Evolutionary conservation across 179 eudicot genomes (phyloP).

Genomic region (Monotropa hypopitys): DNA sequence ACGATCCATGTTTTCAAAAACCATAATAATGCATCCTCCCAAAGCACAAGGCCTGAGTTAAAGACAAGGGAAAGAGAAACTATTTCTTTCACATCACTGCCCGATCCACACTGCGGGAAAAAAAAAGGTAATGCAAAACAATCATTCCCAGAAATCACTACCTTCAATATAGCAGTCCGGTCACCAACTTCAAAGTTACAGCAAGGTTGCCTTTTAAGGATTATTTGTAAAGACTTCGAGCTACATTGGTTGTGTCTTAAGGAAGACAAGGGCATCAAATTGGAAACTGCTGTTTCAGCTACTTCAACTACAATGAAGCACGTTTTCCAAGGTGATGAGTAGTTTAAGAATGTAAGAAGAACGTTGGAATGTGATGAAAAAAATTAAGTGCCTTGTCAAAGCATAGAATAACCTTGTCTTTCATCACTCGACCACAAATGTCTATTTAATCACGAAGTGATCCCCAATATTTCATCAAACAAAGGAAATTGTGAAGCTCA

Average conservation of each 20-base stretch:
- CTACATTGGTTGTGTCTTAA: background rate
- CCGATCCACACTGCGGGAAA: background rate
- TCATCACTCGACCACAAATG: background rate
- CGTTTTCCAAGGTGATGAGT: background rate
- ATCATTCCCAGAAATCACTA: background rate
- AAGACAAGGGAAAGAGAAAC: background rate
- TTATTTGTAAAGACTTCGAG: background rate
- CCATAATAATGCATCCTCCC: background rate
- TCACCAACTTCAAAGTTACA: background rate
- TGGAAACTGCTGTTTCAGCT: background rate
- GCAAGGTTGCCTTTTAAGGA: background rate
- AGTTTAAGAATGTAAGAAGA: background rate
- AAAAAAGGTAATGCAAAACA: background rate
- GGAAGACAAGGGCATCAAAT: too few species aligned
- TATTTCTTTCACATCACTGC: background rate
- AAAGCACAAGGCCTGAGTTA: background rate
- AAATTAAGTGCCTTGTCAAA: background rate
- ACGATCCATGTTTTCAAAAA: background rate
- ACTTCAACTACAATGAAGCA: background rate
- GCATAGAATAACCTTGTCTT: background rate
- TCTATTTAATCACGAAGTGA: background rate
- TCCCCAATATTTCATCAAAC: background rate
- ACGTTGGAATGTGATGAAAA: background rate
- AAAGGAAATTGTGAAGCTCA: background rate
- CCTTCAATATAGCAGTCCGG: background rate